Percentiles rank a stretch among this genome's conserved stretches.
Conservation (phyloP, 768 basidiomycete species). For the Lactarius evosmus region DNA sequence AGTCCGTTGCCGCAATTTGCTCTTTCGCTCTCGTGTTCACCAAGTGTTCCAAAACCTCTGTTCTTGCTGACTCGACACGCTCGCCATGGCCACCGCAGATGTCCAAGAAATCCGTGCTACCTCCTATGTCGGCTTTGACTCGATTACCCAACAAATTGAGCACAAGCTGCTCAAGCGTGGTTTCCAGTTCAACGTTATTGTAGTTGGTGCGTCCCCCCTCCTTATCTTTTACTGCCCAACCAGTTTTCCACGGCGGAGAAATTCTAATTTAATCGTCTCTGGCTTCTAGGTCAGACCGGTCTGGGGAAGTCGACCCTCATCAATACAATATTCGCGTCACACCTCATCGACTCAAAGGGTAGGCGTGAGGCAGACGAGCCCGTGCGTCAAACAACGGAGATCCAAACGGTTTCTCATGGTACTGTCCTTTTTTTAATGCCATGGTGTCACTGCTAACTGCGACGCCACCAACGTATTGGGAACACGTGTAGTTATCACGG, state of each 20-base stretch:
- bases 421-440: conserved; percentile 29
- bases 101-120: conserved; percentile 81
- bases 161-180: conserved; percentile 98
- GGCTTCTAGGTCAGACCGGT: conserved; percentile 81
- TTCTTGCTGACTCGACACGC: not conserved
- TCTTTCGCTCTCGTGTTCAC: conserved; percentile 4
- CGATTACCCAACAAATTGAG: conserved; percentile 96
- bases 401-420: conserved; percentile 94
- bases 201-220: conserved; percentile 67
- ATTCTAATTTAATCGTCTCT: conserved; percentile 1
- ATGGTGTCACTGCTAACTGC: not conserved
- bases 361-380: conserved; percentile 84
- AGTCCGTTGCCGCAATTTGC: not conserved
- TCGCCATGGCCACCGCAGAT: conserved; percentile 26
- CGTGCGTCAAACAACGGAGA: conserved; percentile 94
- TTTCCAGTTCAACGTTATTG: conserved; percentile 99
- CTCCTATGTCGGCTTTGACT: conserved; percentile 97
- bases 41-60: not conserved
- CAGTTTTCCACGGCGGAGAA: not conserved
- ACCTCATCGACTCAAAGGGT: conserved; percentile 97
- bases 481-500: conserved; percentile 71
- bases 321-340: conserved; percentile 98
- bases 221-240: not conserved
- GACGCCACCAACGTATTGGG: conserved; percentile 2
- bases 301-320: conserved; percentile 98